These are phyloP conservation scores for Auxenochlorella pyrenoidosa DNA, from an alignment of 139 green algal genomes.

Conservation along the genomic window DNA sequence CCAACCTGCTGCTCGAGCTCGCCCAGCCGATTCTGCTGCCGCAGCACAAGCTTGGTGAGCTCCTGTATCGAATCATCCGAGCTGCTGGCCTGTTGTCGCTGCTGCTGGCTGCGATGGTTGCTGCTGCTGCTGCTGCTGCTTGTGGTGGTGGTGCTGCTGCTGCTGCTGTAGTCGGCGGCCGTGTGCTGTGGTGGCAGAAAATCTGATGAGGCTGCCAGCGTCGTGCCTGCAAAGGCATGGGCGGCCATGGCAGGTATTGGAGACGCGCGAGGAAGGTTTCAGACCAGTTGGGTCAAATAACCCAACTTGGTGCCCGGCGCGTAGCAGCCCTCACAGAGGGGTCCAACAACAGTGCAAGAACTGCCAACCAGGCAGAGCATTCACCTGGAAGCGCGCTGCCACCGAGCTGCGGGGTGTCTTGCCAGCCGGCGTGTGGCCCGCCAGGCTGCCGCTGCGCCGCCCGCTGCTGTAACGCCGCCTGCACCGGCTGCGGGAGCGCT, in stretches of 20 bases:
- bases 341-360: too few species aligned
- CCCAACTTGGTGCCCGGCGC: too few species aligned
- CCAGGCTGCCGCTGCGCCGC: background rate
- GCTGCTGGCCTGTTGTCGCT: background rate
- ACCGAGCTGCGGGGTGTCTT: background rate
- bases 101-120: background rate
- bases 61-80: background rate
- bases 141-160: background rate
- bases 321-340: too few species aligned
- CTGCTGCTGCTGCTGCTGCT: slow-evolving; percentile 11
- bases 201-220: background rate
- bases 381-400: too few species aligned
- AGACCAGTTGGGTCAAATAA: too few species aligned
- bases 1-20: slow-evolving; percentile 17
- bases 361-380: background rate
- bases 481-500: slow-evolving; percentile 13
- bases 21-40: slow-evolving; percentile 37
- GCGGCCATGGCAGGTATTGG: too few species aligned
- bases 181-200: background rate
- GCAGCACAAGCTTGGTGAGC: slow-evolving; percentile 30
- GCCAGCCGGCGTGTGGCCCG: background rate
- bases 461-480: background rate
- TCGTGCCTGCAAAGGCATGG: background rate
- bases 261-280: too few species aligned
- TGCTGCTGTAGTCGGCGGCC: background rate